Evolutionary conservation across 2,329 filamentous ascomycete species (phyloP), one percentile per base, ranked within the genome.

Genomic region (Pestalotiopsis sp.): DNA sequence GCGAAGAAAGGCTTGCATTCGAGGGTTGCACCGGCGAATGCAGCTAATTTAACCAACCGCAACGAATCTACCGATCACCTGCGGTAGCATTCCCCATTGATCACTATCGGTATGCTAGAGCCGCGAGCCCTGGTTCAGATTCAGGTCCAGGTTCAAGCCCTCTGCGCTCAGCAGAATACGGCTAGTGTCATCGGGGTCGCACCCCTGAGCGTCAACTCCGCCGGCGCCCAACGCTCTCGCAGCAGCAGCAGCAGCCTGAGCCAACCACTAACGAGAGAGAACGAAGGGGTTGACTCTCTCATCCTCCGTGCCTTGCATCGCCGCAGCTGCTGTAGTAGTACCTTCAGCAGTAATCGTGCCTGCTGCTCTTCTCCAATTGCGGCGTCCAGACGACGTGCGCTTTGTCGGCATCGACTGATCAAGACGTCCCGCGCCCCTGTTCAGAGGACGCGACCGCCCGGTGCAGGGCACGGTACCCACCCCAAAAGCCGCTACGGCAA

Each of bases 31-130:
- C 14, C 38, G 27, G 55, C 31, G 55, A n/a, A 60, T 60, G 65
- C 65, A 67, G 17, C 66, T 67, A 67, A 67, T 67, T 63, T 67
- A 63, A 55, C 58, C 20, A 61, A 23, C n/a, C 45, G 45, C 45
- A 52, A 52, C n/a, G 20, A 52, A 52, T 52, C 45, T 52, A n/a
- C 45, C 45, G 45, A 52, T 59, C n/a, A 23, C 60, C 31, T 38
- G 57, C 64, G 41, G 17, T 38, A 31, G 52, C 31, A 58, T 65
- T 65, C 17, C 45, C 52, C 20, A 52, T n/a, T 52, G 45, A 17
- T n/a, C 17, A 13, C 36, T 55, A 65, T 11, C 57, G 58, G 38
- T 63, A 67, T 67, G 65, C 65, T 66, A 52, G 55, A 36, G 65
- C 25, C 49, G 65, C 20, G 27, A 41, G 27, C 23, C 45, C 64